These are phyloP conservation scores for Xylaria venustula DNA, from an alignment of 495 filamentous ascomycete species.

Conservation along the genomic window DNA sequence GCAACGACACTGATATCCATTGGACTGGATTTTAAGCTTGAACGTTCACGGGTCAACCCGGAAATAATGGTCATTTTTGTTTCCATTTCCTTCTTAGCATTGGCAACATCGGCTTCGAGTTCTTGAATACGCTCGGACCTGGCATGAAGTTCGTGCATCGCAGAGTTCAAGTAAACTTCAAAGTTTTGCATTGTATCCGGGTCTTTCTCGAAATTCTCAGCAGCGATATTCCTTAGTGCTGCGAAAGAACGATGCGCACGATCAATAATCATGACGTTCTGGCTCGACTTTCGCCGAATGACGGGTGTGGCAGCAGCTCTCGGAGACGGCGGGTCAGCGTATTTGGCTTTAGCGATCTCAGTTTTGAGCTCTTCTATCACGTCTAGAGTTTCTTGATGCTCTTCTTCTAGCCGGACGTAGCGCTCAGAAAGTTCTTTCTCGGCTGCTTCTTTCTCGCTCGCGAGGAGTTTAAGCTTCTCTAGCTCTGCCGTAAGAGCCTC, in stretches of 20 bases:
- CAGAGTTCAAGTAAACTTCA: slow-evolving; percentile 84
- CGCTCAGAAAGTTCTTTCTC: slow-evolving; percentile 69
- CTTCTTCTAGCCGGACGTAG: slow-evolving; percentile 75
- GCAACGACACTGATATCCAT: slow-evolving; percentile 93
- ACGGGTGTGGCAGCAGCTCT: slow-evolving; percentile 58
- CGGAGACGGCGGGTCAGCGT: slow-evolving; percentile 60
- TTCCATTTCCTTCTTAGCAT: slow-evolving; percentile 93
- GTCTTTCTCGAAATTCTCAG: slow-evolving; percentile 76
- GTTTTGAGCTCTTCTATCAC: slow-evolving; percentile 87
- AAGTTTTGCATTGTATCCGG: slow-evolving; percentile 90
- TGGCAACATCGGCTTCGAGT: slow-evolving; percentile 79
- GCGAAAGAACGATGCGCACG: slow-evolving; percentile 90
- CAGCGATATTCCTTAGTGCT: slow-evolving; percentile 80
- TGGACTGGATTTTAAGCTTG: slow-evolving; percentile 80
- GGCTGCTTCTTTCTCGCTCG: slow-evolving; percentile 73
- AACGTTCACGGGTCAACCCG: slow-evolving; percentile 86
- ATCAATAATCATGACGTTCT: slow-evolving; percentile 86
- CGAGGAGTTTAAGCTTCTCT: slow-evolving; percentile 64
- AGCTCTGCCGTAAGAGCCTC: slow-evolving; percentile 60
- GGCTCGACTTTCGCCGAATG: slow-evolving; percentile 90
- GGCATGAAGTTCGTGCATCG: slow-evolving; percentile 86
- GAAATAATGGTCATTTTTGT: slow-evolving; percentile 91
- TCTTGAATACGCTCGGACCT: slow-evolving; percentile 87
- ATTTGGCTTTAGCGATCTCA: slow-evolving; percentile 73
- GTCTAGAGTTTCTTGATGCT: slow-evolving; percentile 78